Evolutionary conservation across 73 alveolate genomes (phyloP).

Genomic region (Paramecium primaurelia): DNA sequence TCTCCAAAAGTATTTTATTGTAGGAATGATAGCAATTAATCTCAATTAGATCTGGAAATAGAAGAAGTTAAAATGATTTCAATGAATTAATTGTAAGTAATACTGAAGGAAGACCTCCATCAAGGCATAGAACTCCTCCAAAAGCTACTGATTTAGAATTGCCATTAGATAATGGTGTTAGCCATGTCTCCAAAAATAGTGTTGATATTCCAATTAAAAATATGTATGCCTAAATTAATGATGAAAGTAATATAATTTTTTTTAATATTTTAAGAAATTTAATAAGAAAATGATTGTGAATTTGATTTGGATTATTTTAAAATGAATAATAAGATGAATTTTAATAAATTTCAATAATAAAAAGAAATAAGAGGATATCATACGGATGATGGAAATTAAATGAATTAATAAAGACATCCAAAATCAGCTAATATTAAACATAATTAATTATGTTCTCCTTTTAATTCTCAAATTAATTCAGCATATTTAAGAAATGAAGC

Average conservation of each 20-base stretch:
- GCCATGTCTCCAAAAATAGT: not conserved
- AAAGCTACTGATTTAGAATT: conserved; percentile 52
- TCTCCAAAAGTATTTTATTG: not conserved
- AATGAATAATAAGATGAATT: not conserved
- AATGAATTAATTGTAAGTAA: not conserved
- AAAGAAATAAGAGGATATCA: not conserved
- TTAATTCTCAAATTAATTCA: not conserved
- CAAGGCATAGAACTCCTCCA: conserved; percentile 63
- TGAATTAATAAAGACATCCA: not conserved
- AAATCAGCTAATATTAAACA: not conserved
- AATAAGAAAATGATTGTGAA: not conserved
- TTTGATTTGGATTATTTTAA: not conserved
- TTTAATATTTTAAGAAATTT: not conserved
- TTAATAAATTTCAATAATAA: not conserved
- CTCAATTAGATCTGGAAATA: not conserved
- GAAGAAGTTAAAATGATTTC: not conserved
- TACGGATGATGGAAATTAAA: not conserved
- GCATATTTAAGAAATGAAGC: not conserved
- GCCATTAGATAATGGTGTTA: not conserved
- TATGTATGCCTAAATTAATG: conserved; percentile 10
- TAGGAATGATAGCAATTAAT: not conserved
- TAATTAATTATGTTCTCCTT: not conserved
- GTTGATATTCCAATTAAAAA: not conserved
- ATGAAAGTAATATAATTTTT: not conserved
- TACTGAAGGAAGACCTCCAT: conserved; percentile 46